Base-by-base conservation (phyloP, 345 rosid species). In the Bruguiera sexangula region DNA sequence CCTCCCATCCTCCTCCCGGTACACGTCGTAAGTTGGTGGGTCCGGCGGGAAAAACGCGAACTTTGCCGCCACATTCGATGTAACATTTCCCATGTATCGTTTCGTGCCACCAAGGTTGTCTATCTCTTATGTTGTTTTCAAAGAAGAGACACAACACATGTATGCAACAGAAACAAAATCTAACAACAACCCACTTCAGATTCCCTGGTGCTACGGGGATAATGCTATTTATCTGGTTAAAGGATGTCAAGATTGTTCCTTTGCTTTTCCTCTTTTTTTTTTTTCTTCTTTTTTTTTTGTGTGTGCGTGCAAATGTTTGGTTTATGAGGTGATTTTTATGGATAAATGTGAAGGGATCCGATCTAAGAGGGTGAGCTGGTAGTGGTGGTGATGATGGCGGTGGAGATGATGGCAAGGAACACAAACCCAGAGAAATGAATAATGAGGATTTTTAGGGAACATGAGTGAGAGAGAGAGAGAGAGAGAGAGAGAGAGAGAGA, bases 41-140 rank as follows among this genome's bases (percentile, higher is more conserved):
- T 89, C 95, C 48, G 98, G 98, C 30, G 98, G 98, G 66, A 94
- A 95, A 65, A 95, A 95, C 10, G 99, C 99, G 75, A 95, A 90
- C 84, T 90, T 95, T 55, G 99, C 92, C 22, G 99, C 99, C 80
- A 95, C 96, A 66, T 69, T 86, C 30, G 98, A 89, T 65, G 99
- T 92, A 52, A 92, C 97, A 73, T 90, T 95, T 63, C 99, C 99
- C 99, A 95, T 95, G 60, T 59, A 69, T 63, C 26, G 1, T 10
- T 20, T 29, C 29, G 29, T 26, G 2, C 60, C 60, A 55, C 18
- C 60, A 55, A 55, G 1, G 60, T 55, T 22, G 60, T 22, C 60
- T 60, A 3, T 32, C 24, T 60, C n/a, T 31, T 39, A 37, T 15
- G 20, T 22, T 37, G 39, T 6, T 63, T 20, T 63, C 21, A 15